These are phyloP conservation scores for Bodo saltans DNA, from an alignment of 78 protist species.

Conservation along the genomic window DNA sequence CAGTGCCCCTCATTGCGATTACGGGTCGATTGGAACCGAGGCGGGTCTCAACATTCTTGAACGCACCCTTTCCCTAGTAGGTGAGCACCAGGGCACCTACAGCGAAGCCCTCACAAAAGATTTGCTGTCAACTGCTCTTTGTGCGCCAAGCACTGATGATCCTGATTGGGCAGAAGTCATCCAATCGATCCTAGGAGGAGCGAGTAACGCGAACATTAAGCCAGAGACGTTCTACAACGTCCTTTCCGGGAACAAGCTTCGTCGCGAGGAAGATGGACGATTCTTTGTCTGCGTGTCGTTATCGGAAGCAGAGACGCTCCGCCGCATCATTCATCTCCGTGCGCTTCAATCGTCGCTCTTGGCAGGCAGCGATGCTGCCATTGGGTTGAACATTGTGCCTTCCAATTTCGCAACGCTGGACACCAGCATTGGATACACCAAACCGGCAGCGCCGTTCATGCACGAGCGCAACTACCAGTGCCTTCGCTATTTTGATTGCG, in stretches of 20 bases:
- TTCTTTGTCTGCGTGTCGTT: not conserved
- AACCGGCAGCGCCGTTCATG: not conserved
- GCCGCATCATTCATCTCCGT: constrained; percentile 22
- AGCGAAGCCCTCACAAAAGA: not conserved
- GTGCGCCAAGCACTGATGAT: not conserved
- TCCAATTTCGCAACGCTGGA: not conserved
- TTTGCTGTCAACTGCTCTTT: not conserved
- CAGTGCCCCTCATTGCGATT: too few relatives aligned
- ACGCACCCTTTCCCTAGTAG: not conserved
- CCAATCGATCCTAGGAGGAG: not conserved
- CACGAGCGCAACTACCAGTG: not conserved
- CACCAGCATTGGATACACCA: not conserved
- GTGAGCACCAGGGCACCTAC: not conserved
- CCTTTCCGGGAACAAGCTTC: not conserved
- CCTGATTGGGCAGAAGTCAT: not conserved
- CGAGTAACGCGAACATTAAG: not conserved
- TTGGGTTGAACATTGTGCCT: not conserved
- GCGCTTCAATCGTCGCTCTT: not conserved
- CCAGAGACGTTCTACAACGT: not conserved
- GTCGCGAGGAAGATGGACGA: constrained; percentile 2
- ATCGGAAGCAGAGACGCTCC: constrained; percentile 30
- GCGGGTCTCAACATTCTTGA: too few relatives aligned
- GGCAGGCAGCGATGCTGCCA: not conserved
- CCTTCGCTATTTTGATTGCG: constrained; percentile 3
- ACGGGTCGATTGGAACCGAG: not conserved